Evolutionary conservation across 2,329 filamentous ascomycete genomes (phyloP), one percentile per base, ranked within the genome.

Genomic region (Cadophora malorum): DNA sequence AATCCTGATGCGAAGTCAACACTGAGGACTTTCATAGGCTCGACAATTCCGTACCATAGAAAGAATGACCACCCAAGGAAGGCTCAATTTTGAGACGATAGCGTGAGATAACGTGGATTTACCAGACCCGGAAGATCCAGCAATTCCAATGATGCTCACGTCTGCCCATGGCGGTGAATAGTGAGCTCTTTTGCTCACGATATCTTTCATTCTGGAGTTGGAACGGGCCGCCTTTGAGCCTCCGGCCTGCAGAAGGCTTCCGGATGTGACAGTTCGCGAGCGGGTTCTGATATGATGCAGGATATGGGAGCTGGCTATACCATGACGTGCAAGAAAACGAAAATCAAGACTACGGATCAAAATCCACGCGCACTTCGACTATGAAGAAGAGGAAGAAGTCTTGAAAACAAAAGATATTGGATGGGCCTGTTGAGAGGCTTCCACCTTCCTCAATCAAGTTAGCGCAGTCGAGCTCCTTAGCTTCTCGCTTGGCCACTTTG

Each of bases 11-110:
- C 16, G 3, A 53, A 14, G 45, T 66, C 56, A 66, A 50, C 28
- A 63, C 10, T n/a, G 31, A 50, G 8, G 10, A 63, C 14, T 21
- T n/a, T 14, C 21, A 25, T 10, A n/a, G 31, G n/a, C 4, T 19
- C 47, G 33, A 49, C 28, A 16, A n/a, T 47, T 25, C 10, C 49
- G 77, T 85, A 95, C 93, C 91, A 99, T 98, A 52, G 94, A 97
- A 75, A 99, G 81, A 80, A 99, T 97, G 61, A 97, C 94, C 70
- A 99, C 96, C 95, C 96, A 99, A 66, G 96, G 96, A 71, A 99
- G 83, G 80, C 96, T 97, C 75, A 99, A 83, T 76, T 92, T 90
- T 75, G 88, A 90, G 72, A 98, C 92, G 74, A 99, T 97, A 71
- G 95, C 93, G 78, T 96, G 88, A 38, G 96, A 94, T 64, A 99